These are phyloP conservation scores for Aspergillus ustus DNA, from an alignment of 2,329 filamentous ascomycete species.

Conservation along the genomic window DNA sequence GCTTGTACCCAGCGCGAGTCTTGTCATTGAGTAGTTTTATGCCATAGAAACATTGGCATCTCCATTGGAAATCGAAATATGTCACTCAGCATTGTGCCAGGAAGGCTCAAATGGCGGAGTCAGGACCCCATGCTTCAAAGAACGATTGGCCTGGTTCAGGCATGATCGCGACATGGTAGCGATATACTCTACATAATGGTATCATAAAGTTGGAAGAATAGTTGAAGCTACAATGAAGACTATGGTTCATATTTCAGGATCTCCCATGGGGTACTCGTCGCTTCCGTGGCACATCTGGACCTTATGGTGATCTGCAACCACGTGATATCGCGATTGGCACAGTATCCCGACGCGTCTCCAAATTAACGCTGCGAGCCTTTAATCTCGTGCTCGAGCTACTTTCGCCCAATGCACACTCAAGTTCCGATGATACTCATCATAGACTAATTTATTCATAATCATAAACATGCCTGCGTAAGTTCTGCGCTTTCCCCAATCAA, in stretches of 20 bases:
- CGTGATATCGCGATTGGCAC: conserved; percentile 39
- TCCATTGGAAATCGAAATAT: neutral
- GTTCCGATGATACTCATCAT: conserved; percentile 14
- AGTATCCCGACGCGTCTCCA: conserved; percentile 29
- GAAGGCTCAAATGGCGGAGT: neutral
- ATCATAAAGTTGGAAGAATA: neutral
- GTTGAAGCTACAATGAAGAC: neutral
- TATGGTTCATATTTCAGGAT: neutral
- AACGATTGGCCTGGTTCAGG: neutral
- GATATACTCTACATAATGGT: neutral
- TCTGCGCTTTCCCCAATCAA: neutral
- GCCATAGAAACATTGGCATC: neutral
- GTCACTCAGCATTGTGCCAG: neutral
- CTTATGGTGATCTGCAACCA: conserved; percentile 24
- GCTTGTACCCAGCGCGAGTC: conserved; percentile 84
- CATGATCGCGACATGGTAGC: neutral
- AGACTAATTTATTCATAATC: conserved; percentile 13
- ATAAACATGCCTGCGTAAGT: conserved; percentile 55
- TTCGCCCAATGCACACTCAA: neutral
- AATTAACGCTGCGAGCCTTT: neutral
- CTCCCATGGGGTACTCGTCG: neutral
- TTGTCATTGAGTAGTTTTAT: conserved; percentile 67
- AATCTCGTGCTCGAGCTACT: neutral
- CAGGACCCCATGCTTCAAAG: neutral
- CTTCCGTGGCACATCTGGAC: neutral